Evolutionary conservation across 2,329 filamentous ascomycete species (phyloP).

Genomic region (Neofusicoccum laricinum): DNA sequence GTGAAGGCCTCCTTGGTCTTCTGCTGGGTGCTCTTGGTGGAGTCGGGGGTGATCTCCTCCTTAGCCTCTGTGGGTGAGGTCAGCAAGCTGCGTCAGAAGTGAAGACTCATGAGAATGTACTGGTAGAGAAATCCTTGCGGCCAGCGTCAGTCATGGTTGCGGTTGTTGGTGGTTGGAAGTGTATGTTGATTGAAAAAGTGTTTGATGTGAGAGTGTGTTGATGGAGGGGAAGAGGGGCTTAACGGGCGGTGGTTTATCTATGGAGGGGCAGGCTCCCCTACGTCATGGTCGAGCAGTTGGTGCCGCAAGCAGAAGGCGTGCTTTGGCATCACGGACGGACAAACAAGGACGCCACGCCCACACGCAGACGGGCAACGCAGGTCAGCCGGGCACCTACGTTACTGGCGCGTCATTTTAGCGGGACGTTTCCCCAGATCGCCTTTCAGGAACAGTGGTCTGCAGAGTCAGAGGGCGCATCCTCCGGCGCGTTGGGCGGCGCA

Average conservation of each 20-base stretch:
- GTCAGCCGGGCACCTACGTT: constrained; percentile 10
- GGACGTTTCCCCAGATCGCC: not conserved
- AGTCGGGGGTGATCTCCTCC: constrained; percentile 58
- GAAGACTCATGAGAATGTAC: constrained; percentile 24
- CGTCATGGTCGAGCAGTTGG: constrained; percentile 2
- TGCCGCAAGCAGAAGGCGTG: constrained; percentile 3
- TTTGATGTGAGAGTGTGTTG: constrained; percentile 20
- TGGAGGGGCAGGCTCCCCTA: not conserved
- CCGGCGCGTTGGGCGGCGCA: not conserved
- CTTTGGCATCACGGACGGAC: not conserved
- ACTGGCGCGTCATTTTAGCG: constrained; percentile 6
- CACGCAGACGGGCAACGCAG: not conserved
- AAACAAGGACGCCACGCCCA: not conserved
- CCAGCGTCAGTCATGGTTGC: constrained; percentile 58
- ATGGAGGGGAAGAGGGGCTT: not conserved
- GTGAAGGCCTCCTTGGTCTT: constrained; percentile 58
- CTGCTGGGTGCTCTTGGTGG: constrained; percentile 59
- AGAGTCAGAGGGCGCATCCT: not conserved
- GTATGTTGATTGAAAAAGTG: not conserved
- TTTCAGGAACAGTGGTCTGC: not conserved
- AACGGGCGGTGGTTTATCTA: not conserved
- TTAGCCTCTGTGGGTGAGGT: constrained; percentile 46
- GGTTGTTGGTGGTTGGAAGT: constrained; percentile 33
- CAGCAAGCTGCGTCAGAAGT: constrained; percentile 14
- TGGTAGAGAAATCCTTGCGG: constrained; percentile 60